phyloP scores from a whole-genome alignment of 2,329 filamentous ascomycete species.

The Monosporascus sp. region DNA sequence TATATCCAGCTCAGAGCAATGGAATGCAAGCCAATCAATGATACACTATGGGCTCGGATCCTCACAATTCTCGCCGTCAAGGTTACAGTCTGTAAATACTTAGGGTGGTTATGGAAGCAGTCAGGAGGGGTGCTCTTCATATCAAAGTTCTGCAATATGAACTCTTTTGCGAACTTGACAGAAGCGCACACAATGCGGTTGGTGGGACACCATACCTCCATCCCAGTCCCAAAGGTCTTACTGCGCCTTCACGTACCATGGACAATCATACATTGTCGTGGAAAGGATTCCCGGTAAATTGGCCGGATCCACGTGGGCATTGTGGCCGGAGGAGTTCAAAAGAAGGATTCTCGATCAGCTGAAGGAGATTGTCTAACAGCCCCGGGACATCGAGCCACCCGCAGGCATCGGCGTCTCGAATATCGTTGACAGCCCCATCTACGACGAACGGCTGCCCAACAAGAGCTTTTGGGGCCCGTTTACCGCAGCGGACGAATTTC shows the following conservation, averaged over 20 bases:
- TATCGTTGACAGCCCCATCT: slow-evolving; percentile 21
- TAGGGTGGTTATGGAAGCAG: too few relatives aligned
- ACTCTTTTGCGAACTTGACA: slow-evolving; percentile 22
- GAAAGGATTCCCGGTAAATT: slow-evolving; percentile 23
- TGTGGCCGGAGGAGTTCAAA: slow-evolving; percentile 4
- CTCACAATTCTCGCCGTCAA: too few relatives aligned
- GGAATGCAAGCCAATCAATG: too few relatives aligned
- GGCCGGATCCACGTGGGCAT: neutral
- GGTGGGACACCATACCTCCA: slow-evolving; percentile 33
- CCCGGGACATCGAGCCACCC: slow-evolving; percentile 17
- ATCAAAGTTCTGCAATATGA: slow-evolving; percentile 18
- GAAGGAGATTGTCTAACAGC: slow-evolving; percentile 14
- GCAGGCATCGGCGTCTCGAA: slow-evolving; percentile 13
- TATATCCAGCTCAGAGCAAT: too few relatives aligned
- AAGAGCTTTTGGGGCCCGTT: slow-evolving; percentile 28
- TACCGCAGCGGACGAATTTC: slow-evolving; percentile 25
- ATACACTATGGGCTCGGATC: too few relatives aligned
- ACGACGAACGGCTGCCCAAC: slow-evolving; percentile 21
- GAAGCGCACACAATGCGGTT: slow-evolving; percentile 37
- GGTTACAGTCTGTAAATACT: too few relatives aligned
- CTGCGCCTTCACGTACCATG: slow-evolving; percentile 36
- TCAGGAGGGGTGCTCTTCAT: too few relatives aligned
- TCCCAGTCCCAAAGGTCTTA: slow-evolving; percentile 41
- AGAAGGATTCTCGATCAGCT: slow-evolving; percentile 16
- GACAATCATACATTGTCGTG: slow-evolving; percentile 43